phyloP scores from a whole-genome alignment of 108 stramenopile species.

The Cyclotella atomus region DNA sequence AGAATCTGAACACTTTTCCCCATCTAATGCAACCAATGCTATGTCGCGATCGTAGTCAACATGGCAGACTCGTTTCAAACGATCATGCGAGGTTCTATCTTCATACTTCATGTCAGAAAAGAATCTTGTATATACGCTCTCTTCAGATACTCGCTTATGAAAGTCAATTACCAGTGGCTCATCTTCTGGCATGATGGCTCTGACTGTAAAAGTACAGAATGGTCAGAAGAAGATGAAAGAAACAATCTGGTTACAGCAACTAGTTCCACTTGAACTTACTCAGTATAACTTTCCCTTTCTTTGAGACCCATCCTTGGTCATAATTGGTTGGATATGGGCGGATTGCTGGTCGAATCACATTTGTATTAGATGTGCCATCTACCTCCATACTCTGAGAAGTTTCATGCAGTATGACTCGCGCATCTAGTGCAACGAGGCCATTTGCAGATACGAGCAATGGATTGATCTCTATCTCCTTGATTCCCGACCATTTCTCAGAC shows the following conservation, averaged over 20 bases:
- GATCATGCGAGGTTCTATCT: constrained; percentile 28
- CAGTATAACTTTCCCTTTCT: constrained; percentile 32
- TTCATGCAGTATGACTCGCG: constrained; percentile 32
- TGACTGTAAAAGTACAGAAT: not conserved
- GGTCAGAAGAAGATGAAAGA: too few relatives aligned
- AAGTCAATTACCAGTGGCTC: constrained; percentile 40
- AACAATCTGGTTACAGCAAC: too few relatives aligned
- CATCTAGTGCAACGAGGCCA: constrained; percentile 32
- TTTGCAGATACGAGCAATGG: constrained; percentile 23
- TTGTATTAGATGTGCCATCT: constrained; percentile 6
- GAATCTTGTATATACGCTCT: constrained; percentile 37
- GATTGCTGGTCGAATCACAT: constrained; percentile 33
- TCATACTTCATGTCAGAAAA: constrained; percentile 26
- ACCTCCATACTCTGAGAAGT: constrained; percentile 5
- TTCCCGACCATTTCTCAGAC: constrained; percentile 37
- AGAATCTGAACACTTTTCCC: constrained; percentile 18
- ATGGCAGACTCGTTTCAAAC: constrained; percentile 37
- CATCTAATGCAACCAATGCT: constrained; percentile 41
- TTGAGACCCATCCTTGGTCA: constrained; percentile 27
- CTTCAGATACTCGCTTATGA: constrained; percentile 33
- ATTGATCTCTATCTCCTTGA: constrained; percentile 50
- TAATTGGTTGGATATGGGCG: constrained; percentile 38
- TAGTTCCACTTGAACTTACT: constrained; percentile 1
- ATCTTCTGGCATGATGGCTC: constrained; percentile 46
- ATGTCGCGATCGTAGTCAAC: constrained; percentile 46